A percentile compares a stretch with the other conserved stretches of the same genome.
phyloP scores from a whole-genome alignment of 306 rosid species.

The Argentina anserina region DNA sequence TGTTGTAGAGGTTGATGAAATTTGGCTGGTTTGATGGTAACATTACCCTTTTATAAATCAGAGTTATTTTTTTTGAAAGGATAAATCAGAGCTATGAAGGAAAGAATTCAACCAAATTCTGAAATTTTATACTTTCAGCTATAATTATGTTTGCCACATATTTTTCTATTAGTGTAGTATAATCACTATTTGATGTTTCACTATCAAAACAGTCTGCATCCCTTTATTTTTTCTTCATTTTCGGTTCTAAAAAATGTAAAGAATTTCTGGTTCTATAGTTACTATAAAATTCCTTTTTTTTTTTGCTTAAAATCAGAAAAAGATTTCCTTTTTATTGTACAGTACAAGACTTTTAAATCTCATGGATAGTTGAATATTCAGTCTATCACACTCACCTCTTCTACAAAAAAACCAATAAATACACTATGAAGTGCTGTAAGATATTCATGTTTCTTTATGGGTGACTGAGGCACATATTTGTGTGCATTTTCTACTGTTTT shows the following conservation, averaged over 20 bases:
- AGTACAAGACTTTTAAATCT: background rate
- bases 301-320: background rate
- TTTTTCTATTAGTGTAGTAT: background rate
- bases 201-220: background rate
- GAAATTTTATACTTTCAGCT: background rate
- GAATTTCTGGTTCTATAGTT: background rate
- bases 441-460: background rate
- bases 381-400: background rate
- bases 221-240: conserved; percentile 1
- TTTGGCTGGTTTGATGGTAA: background rate
- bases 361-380: background rate
- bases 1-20: background rate
- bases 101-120: background rate
- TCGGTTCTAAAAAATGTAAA: background rate
- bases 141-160: background rate
- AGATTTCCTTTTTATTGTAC: background rate
- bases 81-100: background rate
- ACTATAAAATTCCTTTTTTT: background rate
- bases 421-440: background rate
- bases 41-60: background rate
- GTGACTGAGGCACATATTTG: conserved; percentile 5
- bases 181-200: background rate
- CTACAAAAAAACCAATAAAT: background rate
- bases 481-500: background rate
- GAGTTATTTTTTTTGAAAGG: too few relatives aligned